Evolutionary conservation across 2,329 filamentous ascomycete species (phyloP).

Genomic region (Scedosporium minutisporum): DNA sequence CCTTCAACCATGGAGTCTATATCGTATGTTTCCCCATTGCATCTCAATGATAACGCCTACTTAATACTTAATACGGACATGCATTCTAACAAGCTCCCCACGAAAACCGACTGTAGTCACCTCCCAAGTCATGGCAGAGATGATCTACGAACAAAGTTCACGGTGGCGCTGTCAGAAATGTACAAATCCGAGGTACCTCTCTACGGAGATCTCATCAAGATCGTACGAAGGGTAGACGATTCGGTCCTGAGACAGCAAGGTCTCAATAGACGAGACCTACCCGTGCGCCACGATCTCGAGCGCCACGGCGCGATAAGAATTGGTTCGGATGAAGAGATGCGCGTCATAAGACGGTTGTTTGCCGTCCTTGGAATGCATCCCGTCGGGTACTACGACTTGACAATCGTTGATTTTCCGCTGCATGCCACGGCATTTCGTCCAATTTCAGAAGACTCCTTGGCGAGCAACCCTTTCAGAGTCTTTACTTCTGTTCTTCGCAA

Average conservation of each 20-base stretch:
- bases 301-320: constrained; percentile 40
- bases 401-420: constrained; percentile 35
- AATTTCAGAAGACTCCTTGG: constrained; percentile 20
- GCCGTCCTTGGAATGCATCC: constrained; percentile 35
- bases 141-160: constrained; percentile 18
- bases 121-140: background rate
- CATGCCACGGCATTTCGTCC: constrained; percentile 44
- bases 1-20: too few relatives aligned
- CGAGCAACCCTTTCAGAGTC: constrained; percentile 32
- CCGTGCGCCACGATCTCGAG: constrained; percentile 13
- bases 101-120: background rate
- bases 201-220: constrained; percentile 21
- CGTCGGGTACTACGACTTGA: constrained; percentile 43
- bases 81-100: too few relatives aligned
- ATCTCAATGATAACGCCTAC: too few relatives aligned
- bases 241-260: constrained; percentile 2
- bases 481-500: constrained; percentile 28
- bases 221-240: constrained; percentile 19
- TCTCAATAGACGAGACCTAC: background rate
- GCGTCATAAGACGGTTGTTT: constrained; percentile 33
- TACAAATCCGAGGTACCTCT: constrained; percentile 24
- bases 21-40: too few relatives aligned
- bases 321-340: constrained; percentile 32
- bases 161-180: constrained; percentile 23
- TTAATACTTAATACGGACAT: background rate